These are phyloP conservation scores for Bruguiera hainesii DNA, from an alignment of 441 rosid species.

Conservation along the genomic window DNA sequence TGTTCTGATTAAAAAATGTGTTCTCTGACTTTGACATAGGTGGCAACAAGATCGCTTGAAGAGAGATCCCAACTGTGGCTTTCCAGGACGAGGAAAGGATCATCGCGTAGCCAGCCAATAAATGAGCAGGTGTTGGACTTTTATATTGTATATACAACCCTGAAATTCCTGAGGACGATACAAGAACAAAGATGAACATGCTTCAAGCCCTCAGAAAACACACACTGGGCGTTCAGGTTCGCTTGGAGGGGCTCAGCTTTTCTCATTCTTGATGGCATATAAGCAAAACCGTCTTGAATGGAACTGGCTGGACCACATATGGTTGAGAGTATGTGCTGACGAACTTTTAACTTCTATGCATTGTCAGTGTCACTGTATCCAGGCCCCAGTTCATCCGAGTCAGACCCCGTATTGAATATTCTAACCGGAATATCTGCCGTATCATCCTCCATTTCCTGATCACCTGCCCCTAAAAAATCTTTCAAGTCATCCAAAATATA, in stretches of 20 bases:
- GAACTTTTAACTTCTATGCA: not conserved
- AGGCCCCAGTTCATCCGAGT: conserved; percentile 31
- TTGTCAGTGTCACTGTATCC: conserved; percentile 26
- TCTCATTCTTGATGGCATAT: not conserved
- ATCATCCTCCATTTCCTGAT: conserved; percentile 12
- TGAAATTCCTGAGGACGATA: not conserved
- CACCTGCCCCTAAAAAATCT: conserved; percentile 36
- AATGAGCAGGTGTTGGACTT: too few species aligned
- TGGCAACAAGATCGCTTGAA: too few species aligned
- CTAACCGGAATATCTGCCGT: conserved; percentile 25
- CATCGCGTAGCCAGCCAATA: too few species aligned
- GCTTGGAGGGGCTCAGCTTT: not conserved
- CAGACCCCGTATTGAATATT: conserved; percentile 42
- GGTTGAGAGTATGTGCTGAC: not conserved
- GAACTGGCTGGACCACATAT: not conserved
- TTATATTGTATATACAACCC: not conserved
- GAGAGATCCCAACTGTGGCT: too few species aligned
- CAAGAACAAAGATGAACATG: not conserved
- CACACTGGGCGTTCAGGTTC: not conserved
- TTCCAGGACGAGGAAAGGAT: too few species aligned
- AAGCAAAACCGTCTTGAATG: not conserved
- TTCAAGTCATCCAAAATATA: conserved; percentile 45
- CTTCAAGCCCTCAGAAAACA: too few species aligned
- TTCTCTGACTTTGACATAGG: too few species aligned
- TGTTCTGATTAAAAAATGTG: too few species aligned